Percentiles rank a stretch among this genome's conserved stretches.
Conservation (phyloP, 495 filamentous ascomycete species). For the Trichoderma gamsii region DNA sequence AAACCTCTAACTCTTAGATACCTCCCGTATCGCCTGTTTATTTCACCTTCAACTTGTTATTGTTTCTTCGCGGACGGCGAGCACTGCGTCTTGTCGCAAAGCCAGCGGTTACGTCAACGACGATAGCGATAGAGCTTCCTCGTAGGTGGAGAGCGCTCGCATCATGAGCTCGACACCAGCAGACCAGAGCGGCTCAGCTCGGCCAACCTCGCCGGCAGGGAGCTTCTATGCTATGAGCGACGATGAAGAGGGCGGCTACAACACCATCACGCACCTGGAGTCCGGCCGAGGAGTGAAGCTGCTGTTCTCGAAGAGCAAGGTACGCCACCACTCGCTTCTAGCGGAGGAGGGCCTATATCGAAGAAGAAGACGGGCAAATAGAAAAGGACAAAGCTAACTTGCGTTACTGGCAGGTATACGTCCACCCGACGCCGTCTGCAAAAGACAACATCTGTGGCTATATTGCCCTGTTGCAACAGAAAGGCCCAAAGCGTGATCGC, state of each 20-base stretch:
- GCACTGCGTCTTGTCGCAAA: neutral
- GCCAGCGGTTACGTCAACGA: slow-evolving; percentile 1
- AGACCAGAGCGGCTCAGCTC: slow-evolving; percentile 4
- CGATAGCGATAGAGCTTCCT: neutral
- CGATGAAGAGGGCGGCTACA: slow-evolving; percentile 91
- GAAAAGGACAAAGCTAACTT: neutral
- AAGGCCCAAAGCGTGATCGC: slow-evolving; percentile 43
- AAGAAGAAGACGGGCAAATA: slow-evolving; percentile 22
- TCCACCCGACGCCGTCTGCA: slow-evolving; percentile 89
- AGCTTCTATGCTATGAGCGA: slow-evolving; percentile 97
- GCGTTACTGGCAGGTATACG: slow-evolving; percentile 64
- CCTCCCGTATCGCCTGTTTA: neutral
- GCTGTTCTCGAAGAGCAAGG: slow-evolving; percentile 96
- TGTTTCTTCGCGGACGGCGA: neutral
- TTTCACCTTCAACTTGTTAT: neutral
- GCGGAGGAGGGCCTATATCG: neutral
- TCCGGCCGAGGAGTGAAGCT: slow-evolving; percentile 85
- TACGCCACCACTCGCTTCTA: slow-evolving; percentile 25
- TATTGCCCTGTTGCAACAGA: slow-evolving; percentile 90
- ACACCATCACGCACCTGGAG: slow-evolving; percentile 81
- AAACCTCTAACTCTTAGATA: neutral
- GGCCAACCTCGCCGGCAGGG: slow-evolving; percentile 64
- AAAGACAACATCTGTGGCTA: slow-evolving; percentile 98
- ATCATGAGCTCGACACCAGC: neutral
- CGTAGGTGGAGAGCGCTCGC: neutral